Conservation (phyloP, 139 green algal species). For the Volvox reticuliferus region DNA sequence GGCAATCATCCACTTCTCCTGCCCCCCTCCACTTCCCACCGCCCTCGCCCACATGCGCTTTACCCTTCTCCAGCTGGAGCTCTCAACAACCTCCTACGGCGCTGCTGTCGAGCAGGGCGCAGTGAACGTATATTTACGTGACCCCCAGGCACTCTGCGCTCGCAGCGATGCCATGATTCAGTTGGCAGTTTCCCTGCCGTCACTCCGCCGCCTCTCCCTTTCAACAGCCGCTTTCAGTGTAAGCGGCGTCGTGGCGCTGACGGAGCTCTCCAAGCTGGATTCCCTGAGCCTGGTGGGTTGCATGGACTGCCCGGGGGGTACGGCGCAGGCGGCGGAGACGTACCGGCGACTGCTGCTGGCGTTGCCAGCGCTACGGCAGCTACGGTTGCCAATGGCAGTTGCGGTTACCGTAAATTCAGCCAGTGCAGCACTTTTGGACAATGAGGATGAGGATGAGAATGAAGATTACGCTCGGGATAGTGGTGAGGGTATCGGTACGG, state of each 20-base stretch:
- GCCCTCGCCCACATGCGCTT: neutral
- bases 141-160: neutral
- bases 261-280: neutral
- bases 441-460: neutral
- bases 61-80: neutral
- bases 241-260: neutral
- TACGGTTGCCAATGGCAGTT: slow-evolving; percentile 33
- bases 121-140: neutral
- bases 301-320: neutral
- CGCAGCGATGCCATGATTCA: neutral
- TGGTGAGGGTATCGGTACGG: neutral
- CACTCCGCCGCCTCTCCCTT: slow-evolving; percentile 15
- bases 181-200: slow-evolving; percentile 1
- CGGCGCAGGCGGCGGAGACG: neutral
- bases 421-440: neutral
- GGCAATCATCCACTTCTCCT: neutral
- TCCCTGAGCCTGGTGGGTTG: slow-evolving; percentile 19
- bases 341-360: neutral
- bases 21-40: neutral
- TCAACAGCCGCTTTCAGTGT: neutral
- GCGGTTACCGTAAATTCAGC: neutral
- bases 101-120: neutral
- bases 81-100: neutral
- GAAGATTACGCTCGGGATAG: neutral
- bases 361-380: slow-evolving; percentile 9